phyloP scores from a whole-genome alignment of 768 basidiomycete genomes.

The Termitomyces sp. region DNA sequence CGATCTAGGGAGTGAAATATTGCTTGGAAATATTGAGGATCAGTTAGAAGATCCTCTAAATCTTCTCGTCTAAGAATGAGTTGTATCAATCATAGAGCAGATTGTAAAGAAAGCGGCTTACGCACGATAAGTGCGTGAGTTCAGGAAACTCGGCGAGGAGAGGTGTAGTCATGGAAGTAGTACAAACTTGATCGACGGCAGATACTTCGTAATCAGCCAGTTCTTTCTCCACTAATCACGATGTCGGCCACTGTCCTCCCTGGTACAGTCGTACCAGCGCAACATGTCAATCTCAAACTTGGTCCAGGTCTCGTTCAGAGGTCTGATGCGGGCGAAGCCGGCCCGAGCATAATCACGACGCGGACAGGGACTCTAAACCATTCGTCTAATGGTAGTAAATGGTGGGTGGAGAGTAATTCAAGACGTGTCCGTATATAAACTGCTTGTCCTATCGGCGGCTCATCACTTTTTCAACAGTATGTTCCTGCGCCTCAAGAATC shows the following conservation, averaged over 20 bases:
- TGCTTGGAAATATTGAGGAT: constrained; percentile 84
- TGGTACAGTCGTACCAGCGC: constrained; percentile 72
- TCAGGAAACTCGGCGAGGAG: constrained; percentile 69
- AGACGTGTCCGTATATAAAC: constrained; percentile 61
- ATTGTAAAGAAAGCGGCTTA: constrained; percentile 1
- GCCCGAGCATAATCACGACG: constrained; percentile 48
- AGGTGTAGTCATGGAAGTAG: constrained; percentile 34
- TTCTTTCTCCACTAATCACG: constrained; percentile 19
- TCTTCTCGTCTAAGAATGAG: constrained; percentile 66
- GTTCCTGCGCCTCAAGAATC: constrained; percentile 87
- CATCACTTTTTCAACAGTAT: constrained; percentile 51
- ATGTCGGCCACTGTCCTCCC: constrained; percentile 71
- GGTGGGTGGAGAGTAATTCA: constrained; percentile 89
- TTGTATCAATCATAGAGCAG: constrained; percentile 2
- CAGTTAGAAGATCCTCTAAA: constrained; percentile 82
- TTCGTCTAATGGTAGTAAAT: constrained; percentile 67
- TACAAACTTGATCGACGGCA: not conserved
- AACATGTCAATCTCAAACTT: constrained; percentile 78
- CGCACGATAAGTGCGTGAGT: constrained; percentile 68
- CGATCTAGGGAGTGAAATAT: constrained; percentile 74
- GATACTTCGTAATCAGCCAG: not conserved
- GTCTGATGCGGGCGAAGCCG: constrained; percentile 23
- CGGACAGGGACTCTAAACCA: constrained; percentile 69
- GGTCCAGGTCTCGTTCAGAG: constrained; percentile 77
- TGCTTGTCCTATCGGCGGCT: constrained; percentile 1